Percentiles rank a stretch among this genome's conserved stretches.
phyloP scores from a whole-genome alignment of 768 basidiomycete species.

The Crepidotus variabilis region DNA sequence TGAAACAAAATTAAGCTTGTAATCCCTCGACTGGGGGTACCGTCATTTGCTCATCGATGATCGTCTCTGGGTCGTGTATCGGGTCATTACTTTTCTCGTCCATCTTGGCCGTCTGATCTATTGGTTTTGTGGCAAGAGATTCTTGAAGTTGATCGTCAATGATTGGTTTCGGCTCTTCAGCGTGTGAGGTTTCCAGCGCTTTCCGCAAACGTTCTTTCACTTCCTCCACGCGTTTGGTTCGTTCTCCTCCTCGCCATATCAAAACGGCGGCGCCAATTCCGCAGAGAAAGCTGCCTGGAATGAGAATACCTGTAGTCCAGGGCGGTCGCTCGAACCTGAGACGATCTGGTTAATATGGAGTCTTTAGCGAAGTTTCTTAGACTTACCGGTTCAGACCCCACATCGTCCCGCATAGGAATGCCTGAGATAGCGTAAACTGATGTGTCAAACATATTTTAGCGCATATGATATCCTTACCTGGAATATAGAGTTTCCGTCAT shows the following conservation, averaged over 20 bases:
- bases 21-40: constrained; percentile 24
- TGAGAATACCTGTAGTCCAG: constrained; percentile 66
- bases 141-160: not conserved
- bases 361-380: not conserved
- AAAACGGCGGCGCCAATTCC: constrained; percentile 71
- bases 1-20: constrained; percentile 5
- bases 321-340: constrained; percentile 58
- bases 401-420: constrained; percentile 72
- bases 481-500: constrained; percentile 78
- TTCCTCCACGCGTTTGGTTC: constrained; percentile 63
- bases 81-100: constrained; percentile 9
- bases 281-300: constrained; percentile 71
- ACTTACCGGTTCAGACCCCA: constrained; percentile 69
- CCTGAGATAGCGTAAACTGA: constrained; percentile 25
- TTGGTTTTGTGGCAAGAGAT: not conserved
- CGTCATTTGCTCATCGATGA: constrained; percentile 38
- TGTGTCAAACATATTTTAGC: not conserved
- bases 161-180: constrained; percentile 1
- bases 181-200: constrained; percentile 30
- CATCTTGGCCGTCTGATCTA: not conserved
- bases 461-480: constrained; percentile 40
- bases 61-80: constrained; percentile 18
- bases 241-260: constrained; percentile 71
- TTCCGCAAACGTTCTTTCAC: constrained; percentile 58
- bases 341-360: constrained; percentile 1